Percentiles rank a stretch among this genome's conserved stretches.
phyloP scores from a whole-genome alignment of 371 early-diverging fungal genomes.

The Mortierella sp. region DNA sequence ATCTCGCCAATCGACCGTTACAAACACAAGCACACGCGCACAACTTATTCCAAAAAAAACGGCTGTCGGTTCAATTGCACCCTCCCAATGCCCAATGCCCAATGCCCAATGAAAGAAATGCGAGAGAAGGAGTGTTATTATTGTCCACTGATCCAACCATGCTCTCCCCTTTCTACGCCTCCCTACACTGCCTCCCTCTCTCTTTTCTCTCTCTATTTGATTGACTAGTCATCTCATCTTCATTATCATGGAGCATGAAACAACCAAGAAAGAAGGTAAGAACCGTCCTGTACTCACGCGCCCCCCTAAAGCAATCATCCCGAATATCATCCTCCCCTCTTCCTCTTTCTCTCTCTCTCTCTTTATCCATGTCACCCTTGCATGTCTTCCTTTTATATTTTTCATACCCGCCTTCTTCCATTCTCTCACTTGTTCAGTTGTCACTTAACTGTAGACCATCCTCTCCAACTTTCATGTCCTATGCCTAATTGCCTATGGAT shows the following conservation, averaged over 20 bases:
- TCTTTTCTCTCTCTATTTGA: not conserved
- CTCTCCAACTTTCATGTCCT: no score
- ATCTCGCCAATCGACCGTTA: not conserved
- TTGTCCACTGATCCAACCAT: not conserved
- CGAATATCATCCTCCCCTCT: no score
- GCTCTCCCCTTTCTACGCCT: not conserved
- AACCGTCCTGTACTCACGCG: not conserved
- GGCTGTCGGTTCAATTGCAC: not conserved
- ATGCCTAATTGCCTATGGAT: no score
- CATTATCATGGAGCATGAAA: not conserved
- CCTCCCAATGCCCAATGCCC: not conserved
- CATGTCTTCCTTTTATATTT: no score
- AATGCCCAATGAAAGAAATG: not conserved
- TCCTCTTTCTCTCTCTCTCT: no score
- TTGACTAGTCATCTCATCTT: not conserved
- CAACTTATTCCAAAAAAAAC: not conserved
- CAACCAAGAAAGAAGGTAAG: not conserved
- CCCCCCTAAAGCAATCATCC: not conserved
- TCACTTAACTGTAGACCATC: no score
- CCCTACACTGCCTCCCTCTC: not conserved
- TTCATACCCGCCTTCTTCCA: no score
- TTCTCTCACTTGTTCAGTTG: no score
- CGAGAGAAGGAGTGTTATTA: not conserved
- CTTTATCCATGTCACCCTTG: no score
- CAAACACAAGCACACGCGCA: not conserved